Evolutionary conservation across 2,329 filamentous ascomycete species (phyloP).

Genomic region (Pseudocercospora musae): DNA sequence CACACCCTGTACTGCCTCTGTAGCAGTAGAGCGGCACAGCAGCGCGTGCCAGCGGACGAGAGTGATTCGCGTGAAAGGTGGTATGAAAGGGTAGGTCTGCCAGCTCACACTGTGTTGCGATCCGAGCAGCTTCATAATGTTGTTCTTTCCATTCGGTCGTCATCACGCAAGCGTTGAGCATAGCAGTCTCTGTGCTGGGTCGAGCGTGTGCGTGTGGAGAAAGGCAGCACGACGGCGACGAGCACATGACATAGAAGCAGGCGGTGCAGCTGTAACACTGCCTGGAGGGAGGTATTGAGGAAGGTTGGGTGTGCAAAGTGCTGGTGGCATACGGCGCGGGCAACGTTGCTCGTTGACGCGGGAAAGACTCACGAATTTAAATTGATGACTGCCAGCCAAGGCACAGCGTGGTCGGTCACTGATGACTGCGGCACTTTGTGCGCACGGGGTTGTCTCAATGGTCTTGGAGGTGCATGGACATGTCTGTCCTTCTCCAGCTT

Average conservation of each 20-base stretch:
- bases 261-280: neutral
- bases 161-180: neutral
- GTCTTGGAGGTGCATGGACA: too few relatives aligned
- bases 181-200: neutral
- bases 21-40: slow-evolving; percentile 8
- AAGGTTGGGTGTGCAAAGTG: neutral
- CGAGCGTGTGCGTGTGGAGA: neutral
- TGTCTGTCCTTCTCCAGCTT: too few relatives aligned
- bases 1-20: neutral
- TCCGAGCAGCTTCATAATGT: neutral
- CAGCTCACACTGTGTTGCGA: neutral
- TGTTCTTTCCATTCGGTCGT: neutral
- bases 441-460: too few relatives aligned
- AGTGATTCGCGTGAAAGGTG: neutral
- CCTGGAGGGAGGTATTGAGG: too few relatives aligned
- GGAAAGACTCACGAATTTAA: neutral
- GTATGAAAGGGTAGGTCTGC: neutral
- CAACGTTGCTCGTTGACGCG: neutral
- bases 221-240: neutral
- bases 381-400: neutral
- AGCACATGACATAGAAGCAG: neutral
- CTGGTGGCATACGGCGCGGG: too few relatives aligned
- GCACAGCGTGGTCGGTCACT: neutral
- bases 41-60: slow-evolving; percentile 5
- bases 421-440: neutral